Base-by-base conservation (phyloP, 805 yeast genomes). In the Hagleromyces aurorensis region DNA sequence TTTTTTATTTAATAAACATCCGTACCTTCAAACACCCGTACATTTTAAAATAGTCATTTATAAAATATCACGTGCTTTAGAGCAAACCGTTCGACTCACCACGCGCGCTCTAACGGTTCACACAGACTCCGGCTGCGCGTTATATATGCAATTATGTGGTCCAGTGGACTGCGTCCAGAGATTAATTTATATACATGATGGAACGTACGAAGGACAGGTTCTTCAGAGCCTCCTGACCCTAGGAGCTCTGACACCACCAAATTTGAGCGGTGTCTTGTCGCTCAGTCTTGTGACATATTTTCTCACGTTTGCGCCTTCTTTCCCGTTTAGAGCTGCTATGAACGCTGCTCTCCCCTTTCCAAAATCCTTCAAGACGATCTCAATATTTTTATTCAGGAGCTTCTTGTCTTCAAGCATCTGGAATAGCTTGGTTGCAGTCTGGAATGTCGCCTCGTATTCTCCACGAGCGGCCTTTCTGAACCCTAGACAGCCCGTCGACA, bases 291-390 rank as follows among this genome's bases (percentile, higher is more conserved):
- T 69, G 21, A 91, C 70, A 32, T 70, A 65, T n/a, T 69, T 67
- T 50, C 84, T 71, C 21, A 91, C 64, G 18, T 64, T 58, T 23
- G 67, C 59, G 30, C 96, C 96, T 64, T 89, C 97, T 52, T 81
- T 82, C 45, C 96, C 96, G 46, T 73, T 73, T 41, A 89, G 68
- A 2, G 94, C 94, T 30, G 76, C 78, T 33, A 75, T 61, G 43
- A 91, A 87, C 1, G 94, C 95, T 38, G 74, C 76, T 57, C 96
- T 73, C 23, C 95, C 95, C 50, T 82, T 82, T 30, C 96, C 95
- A 44, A 79, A 85, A 43, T 83, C 83, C 43, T 77, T 76, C 46
- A 86, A 64, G 13, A 84, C 74, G 24, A 89, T 56, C 56, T 89
- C 96, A 16, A 89, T 63, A 40, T 76, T 70, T 40, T 72, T 72